phyloP scores from a whole-genome alignment of 1,284 basidiomycete species.

The Phellopilus nigrolimitatus region DNA sequence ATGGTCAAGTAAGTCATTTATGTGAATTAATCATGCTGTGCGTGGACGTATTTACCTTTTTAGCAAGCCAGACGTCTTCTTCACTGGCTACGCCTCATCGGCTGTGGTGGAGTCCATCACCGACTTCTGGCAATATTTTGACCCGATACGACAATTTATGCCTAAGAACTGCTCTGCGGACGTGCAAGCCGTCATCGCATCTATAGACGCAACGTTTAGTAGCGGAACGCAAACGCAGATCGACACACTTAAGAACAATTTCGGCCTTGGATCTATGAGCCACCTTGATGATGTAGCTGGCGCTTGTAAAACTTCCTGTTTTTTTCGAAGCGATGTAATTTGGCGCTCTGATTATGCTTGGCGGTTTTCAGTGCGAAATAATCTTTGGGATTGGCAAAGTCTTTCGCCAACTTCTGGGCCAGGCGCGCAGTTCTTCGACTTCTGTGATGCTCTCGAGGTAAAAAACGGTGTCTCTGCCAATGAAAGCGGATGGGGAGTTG shows the following conservation, averaged over 20 bases:
- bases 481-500: slow-evolving; percentile 55
- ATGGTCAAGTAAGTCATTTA: slow-evolving; percentile 54
- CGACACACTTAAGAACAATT: slow-evolving; percentile 47
- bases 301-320: slow-evolving; percentile 36
- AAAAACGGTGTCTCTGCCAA: slow-evolving; percentile 54
- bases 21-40: background rate
- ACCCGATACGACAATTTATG: slow-evolving; percentile 64
- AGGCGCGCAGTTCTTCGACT: slow-evolving; percentile 48
- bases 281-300: slow-evolving; percentile 66
- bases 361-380: slow-evolving; percentile 46
- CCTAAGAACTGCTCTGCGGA: slow-evolving; percentile 70
- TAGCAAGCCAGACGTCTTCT: slow-evolving; percentile 63
- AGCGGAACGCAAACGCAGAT: slow-evolving; percentile 42
- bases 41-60: slow-evolving; percentile 16
- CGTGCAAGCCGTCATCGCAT: slow-evolving; percentile 56
- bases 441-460: slow-evolving; percentile 72
- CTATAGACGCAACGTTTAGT: slow-evolving; percentile 55
- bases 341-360: background rate
- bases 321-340: background rate
- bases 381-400: slow-evolving; percentile 51
- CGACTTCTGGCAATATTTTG: slow-evolving; percentile 72
- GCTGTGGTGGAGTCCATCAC: slow-evolving; percentile 65
- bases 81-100: slow-evolving; percentile 66
- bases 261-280: slow-evolving; percentile 50
- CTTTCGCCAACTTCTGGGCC: slow-evolving; percentile 42